These are phyloP conservation scores for Backusella psychrophila DNA, from an alignment of 192 early-diverging fungal species.

Conservation along the genomic window DNA sequence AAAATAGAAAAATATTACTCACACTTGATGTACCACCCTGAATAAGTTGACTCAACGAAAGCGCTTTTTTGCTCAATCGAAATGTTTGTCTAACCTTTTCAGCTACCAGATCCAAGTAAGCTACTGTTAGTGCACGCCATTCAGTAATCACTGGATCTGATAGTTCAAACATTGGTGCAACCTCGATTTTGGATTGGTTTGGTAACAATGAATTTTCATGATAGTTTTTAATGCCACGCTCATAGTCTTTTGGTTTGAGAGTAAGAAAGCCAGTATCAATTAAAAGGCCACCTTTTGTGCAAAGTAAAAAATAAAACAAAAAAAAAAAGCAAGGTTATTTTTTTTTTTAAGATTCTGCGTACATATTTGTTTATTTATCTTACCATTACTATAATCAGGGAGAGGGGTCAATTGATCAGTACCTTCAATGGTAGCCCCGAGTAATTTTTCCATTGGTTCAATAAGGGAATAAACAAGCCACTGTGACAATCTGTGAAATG, in stretches of 20 bases:
- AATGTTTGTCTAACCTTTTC: constrained; percentile 59
- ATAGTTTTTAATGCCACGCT: constrained; percentile 58
- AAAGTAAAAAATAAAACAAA: background rate
- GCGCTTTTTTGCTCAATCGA: constrained; percentile 46
- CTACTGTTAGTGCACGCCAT: constrained; percentile 91
- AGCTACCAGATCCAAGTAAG: constrained; percentile 74
- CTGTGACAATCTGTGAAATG: constrained; percentile 92
- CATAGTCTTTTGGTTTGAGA: constrained; percentile 48
- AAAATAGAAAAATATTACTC: constrained; percentile 7
- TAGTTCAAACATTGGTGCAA: constrained; percentile 71
- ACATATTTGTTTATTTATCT: constrained; percentile 17
- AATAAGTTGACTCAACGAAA: constrained; percentile 81
- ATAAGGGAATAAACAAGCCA: constrained; percentile 94
- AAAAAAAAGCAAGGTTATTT: background rate
- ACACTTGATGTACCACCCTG: constrained; percentile 94
- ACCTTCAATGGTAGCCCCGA: constrained; percentile 52
- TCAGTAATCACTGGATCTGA: constrained; percentile 86
- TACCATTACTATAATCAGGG: constrained; percentile 80
- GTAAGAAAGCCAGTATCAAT: constrained; percentile 82
- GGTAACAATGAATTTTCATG: constrained; percentile 38
- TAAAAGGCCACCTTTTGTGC: constrained; percentile 70
- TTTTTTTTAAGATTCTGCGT: background rate
- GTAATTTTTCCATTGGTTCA: constrained; percentile 66
- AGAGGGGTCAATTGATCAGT: constrained; percentile 80
- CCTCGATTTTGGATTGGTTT: constrained; percentile 38